These are phyloP conservation scores for Vitrella brassicaformis DNA, from an alignment of 73 alveolate genomes.

Conservation along the genomic window DNA sequence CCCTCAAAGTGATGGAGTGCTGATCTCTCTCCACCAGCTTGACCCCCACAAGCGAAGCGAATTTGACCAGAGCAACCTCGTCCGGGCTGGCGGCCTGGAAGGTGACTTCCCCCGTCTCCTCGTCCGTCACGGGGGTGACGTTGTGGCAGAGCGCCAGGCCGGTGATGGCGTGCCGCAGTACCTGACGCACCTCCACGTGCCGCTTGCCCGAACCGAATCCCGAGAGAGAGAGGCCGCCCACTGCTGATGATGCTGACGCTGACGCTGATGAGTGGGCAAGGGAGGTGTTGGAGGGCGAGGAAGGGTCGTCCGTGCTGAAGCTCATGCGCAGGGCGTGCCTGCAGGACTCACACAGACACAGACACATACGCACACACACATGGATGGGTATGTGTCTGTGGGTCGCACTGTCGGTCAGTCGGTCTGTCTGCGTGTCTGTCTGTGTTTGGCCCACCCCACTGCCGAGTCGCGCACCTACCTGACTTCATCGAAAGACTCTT, in stretches of 20 bases:
- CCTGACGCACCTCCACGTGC: too few species aligned
- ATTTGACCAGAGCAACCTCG: constrained; percentile 45
- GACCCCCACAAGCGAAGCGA: not conserved
- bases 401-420: not conserved
- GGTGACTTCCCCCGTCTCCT: not conserved
- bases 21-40: too few species aligned
- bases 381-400: not conserved
- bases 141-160: constrained; percentile 80
- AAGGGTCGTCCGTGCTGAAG: too few species aligned
- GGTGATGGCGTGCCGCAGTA: not conserved
- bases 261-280: too few species aligned
- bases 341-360: not conserved
- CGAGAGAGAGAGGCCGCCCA: too few species aligned
- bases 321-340: too few species aligned
- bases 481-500: not conserved
- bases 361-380: not conserved
- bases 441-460: not conserved
- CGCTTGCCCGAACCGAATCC: too few species aligned
- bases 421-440: not conserved
- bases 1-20: too few species aligned
- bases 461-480: not conserved
- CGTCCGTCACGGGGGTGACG: constrained; percentile 79
- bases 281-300: too few species aligned
- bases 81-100: constrained; percentile 41
- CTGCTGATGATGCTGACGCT: too few species aligned